Percentiles rank a stretch among this genome's conserved stretches.
These are phyloP conservation scores for Artemisia annua DNA, from an alignment of 129 eudicot genomes.

Conservation along the genomic window DNA sequence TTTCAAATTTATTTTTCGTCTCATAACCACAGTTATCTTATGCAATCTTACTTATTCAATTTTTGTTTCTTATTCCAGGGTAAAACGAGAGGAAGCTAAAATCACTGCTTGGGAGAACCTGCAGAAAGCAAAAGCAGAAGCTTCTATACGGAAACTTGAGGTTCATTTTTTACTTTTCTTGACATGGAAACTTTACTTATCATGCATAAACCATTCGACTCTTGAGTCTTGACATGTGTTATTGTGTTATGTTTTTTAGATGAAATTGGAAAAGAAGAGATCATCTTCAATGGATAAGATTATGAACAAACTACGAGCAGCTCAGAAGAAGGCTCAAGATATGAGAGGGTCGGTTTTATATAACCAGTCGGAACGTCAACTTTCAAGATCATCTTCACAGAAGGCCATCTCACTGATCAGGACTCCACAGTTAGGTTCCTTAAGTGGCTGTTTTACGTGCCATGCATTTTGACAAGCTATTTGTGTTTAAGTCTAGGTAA, in stretches of 20 bases:
- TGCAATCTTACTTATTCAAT: not conserved
- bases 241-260: slow-evolving; percentile 36
- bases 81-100: slow-evolving; percentile 86
- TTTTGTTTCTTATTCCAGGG: slow-evolving; percentile 38
- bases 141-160: slow-evolving; percentile 84
- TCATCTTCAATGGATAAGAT: slow-evolving; percentile 94
- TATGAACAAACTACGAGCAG: slow-evolving; percentile 78
- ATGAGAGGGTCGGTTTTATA: slow-evolving; percentile 67
- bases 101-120: slow-evolving; percentile 96
- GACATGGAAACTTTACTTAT: not conserved
- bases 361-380: slow-evolving; percentile 35
- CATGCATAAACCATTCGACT: not conserved
- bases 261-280: slow-evolving; percentile 95
- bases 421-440: slow-evolving; percentile 65
- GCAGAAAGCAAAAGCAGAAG: slow-evolving; percentile 99
- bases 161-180: slow-evolving; percentile 25
- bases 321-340: slow-evolving; percentile 93
- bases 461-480: slow-evolving; percentile 60
- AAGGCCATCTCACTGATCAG: slow-evolving; percentile 55
- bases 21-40: not conserved
- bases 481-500: slow-evolving; percentile 16
- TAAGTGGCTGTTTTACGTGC: slow-evolving; percentile 95
- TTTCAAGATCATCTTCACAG: slow-evolving; percentile 37
- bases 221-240: slow-evolving; percentile 5
- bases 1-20: not conserved